Conservation (phyloP, 1,139 yeast genomes). For the Blastobotrys serpentis region DNA sequence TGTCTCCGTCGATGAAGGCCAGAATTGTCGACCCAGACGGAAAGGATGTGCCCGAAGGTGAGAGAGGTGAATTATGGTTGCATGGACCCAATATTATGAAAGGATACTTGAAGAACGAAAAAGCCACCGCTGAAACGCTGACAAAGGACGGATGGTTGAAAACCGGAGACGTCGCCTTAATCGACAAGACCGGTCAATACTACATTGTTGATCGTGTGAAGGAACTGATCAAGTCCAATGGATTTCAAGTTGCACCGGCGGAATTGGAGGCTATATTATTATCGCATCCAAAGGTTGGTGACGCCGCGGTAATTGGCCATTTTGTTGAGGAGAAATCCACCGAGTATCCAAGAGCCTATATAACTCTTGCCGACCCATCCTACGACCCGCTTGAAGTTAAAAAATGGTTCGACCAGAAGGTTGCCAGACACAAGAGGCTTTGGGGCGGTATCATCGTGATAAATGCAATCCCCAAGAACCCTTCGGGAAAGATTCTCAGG, state of each 20-base stretch:
- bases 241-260: conserved; percentile 82
- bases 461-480: conserved; percentile 40
- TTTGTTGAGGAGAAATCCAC: conserved; percentile 35
- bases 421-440: conserved; percentile 41
- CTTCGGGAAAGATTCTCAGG: conserved; percentile 43
- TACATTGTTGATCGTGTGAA: conserved; percentile 72
- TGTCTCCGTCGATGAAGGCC: conserved; percentile 45
- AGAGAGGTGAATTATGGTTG: conserved; percentile 59
- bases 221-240: conserved; percentile 79
- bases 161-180: conserved; percentile 73
- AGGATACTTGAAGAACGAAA: conserved; percentile 58
- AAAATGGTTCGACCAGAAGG: conserved; percentile 38
- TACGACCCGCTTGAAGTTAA: conserved; percentile 31
- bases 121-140: conserved; percentile 51
- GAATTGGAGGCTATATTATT: conserved; percentile 67
- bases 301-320: conserved; percentile 41
- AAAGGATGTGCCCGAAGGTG: conserved; percentile 46
- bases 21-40: conserved; percentile 45
- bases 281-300: conserved; percentile 40
- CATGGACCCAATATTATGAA: conserved; percentile 70
- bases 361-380: conserved; percentile 30
- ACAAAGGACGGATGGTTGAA: conserved; percentile 70
- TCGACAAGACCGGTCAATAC: conserved; percentile 54
- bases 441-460: conserved; percentile 43
- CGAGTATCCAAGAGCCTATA: conserved; percentile 41